Conservation (phyloP, 192 early-diverging fungal species). For the Gaertneriomyces sp. region DNA sequence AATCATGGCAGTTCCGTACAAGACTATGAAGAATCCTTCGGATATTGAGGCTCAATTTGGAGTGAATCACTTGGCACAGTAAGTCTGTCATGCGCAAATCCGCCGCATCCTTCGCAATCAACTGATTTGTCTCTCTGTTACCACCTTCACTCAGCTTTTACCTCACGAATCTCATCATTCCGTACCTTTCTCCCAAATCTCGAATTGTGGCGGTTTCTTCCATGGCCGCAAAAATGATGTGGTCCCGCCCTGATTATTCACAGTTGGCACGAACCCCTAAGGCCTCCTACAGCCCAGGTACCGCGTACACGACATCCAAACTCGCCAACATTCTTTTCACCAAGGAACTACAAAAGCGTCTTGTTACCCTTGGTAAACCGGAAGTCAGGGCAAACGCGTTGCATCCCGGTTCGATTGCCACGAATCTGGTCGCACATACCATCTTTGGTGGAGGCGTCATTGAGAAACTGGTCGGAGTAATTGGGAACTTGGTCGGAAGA, state of each 20-base stretch:
- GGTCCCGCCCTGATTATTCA: neutral
- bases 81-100: slow-evolving; percentile 40
- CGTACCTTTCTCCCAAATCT: slow-evolving; percentile 22
- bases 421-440: slow-evolving; percentile 10
- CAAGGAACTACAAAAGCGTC: slow-evolving; percentile 38
- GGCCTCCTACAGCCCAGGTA: slow-evolving; percentile 38
- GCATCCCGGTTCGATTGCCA: slow-evolving; percentile 36
- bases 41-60: slow-evolving; percentile 56
- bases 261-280: neutral
- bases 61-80: slow-evolving; percentile 46
- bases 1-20: slow-evolving; percentile 27
- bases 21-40: slow-evolving; percentile 31
- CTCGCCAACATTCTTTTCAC: slow-evolving; percentile 54
- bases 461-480: neutral
- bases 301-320: slow-evolving; percentile 33
- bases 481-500: slow-evolving; percentile 16
- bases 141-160: neutral
- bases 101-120: slow-evolving; percentile 15
- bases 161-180: neutral
- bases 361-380: slow-evolving; percentile 37
- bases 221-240: slow-evolving; percentile 24
- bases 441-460: neutral
- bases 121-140: no score
- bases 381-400: slow-evolving; percentile 38
- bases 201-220: slow-evolving; percentile 53